Evolutionary conservation across 805 yeast genomes (phyloP).

Genomic region (Yamadazyma sp.): DNA sequence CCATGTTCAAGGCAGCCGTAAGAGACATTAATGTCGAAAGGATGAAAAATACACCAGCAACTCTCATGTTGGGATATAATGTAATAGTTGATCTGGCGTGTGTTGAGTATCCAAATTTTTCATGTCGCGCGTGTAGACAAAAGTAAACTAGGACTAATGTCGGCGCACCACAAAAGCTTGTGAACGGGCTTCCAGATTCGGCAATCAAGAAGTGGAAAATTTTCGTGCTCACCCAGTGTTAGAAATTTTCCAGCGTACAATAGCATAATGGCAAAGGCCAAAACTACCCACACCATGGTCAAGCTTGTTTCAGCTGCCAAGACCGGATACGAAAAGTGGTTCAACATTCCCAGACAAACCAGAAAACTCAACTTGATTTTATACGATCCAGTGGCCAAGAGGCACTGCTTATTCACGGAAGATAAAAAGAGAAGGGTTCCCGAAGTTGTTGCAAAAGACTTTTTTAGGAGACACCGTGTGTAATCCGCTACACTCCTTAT

Average conservation of each 20-base stretch:
- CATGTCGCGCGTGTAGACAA: conserved; percentile 13
- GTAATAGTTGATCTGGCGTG: conserved; percentile 12
- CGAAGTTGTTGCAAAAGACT: conserved; percentile 42
- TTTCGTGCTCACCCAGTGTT: conserved; percentile 6
- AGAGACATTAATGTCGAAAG: conserved; percentile 21
- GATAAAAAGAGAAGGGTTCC: conserved; percentile 81
- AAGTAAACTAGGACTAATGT: conserved; percentile 1
- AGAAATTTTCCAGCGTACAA: conserved; percentile 6
- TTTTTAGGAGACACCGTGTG: conserved; percentile 26
- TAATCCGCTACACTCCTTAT: conserved; percentile 2
- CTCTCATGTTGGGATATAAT: conserved; percentile 9
- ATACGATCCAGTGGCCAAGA: conserved; percentile 81
- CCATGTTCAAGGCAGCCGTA: conserved; percentile 49
- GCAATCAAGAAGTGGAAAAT: conserved; percentile 8
- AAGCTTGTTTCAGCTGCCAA: conserved; percentile 86
- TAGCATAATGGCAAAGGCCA: conserved; percentile 49
- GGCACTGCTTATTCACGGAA: conserved; percentile 90
- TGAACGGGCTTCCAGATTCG: conserved; percentile 2
- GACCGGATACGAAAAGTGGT: conserved; percentile 83
- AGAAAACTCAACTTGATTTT: conserved; percentile 77
- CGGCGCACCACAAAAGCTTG: no score
- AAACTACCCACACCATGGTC: conserved; percentile 77
- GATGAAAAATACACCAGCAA: conserved; percentile 5
- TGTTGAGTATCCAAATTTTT: conserved; percentile 12
- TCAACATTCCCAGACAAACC: conserved; percentile 78